Base-by-base conservation (phyloP, 176 grass and related monocot species). In the Themeda triandra region DNA sequence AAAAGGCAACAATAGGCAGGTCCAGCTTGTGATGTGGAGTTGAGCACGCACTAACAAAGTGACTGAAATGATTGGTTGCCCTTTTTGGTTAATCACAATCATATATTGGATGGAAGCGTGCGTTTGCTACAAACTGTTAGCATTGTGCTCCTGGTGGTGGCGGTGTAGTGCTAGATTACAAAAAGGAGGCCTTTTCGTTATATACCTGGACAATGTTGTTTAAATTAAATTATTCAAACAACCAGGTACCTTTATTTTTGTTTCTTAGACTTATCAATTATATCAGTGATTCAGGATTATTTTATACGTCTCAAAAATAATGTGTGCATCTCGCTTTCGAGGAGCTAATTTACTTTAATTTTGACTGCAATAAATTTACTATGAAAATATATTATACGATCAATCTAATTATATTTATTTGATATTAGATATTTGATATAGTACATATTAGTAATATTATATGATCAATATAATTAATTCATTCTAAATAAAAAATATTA, bases 101-200 rank as follows among this genome's bases (percentile, higher is more conserved):
- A 85, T 77, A 85, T 77, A 25, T 66, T 66, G 31, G 27, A 19
- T 58, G 60, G 32, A 25, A 41, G 63, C 80, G 51, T 82, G 67
- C 51, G 28, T 71, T 49, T 23, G 25, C 70, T 77, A 54, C 25
- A 14, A 71, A 8, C 66, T 63, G 69, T 59, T 48, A 46, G 82
- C 62, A 18, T 17, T 21, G 25, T 49, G 24, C 27, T 33, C 4
- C 27, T 32, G 18, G 76, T 29, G 53, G 54, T 28, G 75, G 28
- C 13, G 48, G 48, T 48, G n/a, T 29, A 31, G 72, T 71, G 80
- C 53, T 83, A 29, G 23, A 65, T 84, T 84, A 74, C 75, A 67
- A 73, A 72, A 56, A 89, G 77, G 53, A 32, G 21, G 44, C 39
- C 83, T 78, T 90, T 89, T 71, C 40, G 21, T 58, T 58, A n/a